Evolutionary conservation across 192 early-diverging fungal species (phyloP).

Genomic region (Phlyctochytrium arcticum): DNA sequence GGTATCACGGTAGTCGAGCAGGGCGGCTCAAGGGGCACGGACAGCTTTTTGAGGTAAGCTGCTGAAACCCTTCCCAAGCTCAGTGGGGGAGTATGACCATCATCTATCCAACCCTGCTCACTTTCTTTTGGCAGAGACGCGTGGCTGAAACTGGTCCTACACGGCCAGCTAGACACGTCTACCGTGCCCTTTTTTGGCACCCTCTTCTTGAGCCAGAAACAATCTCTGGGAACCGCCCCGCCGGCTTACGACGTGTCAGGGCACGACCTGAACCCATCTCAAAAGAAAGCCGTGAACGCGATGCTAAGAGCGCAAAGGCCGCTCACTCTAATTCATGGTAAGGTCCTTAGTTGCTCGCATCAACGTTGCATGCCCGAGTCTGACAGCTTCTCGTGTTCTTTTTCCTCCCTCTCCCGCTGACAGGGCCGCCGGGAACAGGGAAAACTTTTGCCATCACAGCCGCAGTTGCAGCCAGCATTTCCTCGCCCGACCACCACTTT

Average conservation of each 20-base stretch:
- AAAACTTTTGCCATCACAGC: slow-evolving; percentile 15
- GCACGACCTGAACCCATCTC: slow-evolving; percentile 1
- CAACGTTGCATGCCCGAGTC: too few species aligned
- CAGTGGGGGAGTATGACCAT: too few species aligned
- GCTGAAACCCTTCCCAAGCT: too few species aligned
- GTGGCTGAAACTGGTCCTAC: slow-evolving; percentile 7
- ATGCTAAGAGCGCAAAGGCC: slow-evolving; percentile 11
- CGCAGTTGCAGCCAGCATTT: slow-evolving; percentile 19
- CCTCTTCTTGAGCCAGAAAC: slow-evolving; percentile 1
- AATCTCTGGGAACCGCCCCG: too few species aligned
- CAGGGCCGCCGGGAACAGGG: slow-evolving; percentile 14
- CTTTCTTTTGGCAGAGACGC: slow-evolving; percentile 8
- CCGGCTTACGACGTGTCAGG: slow-evolving; percentile 10
- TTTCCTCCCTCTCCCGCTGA: too few species aligned
- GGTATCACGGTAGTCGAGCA: slow-evolving; percentile 14
- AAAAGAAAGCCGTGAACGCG: background rate
- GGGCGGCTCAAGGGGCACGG: background rate
- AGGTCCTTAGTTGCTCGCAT: too few species aligned
- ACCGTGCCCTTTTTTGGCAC: slow-evolving; percentile 1
- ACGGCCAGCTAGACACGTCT: background rate
- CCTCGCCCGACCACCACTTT: slow-evolving; percentile 15
- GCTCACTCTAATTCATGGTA: slow-evolving; percentile 6
- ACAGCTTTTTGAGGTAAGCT: slow-evolving; percentile 7
- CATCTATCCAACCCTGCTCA: too few species aligned
- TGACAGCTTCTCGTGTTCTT: too few species aligned